Evolutionary conservation across 805 yeast genomes (phyloP), one percentile per base, ranked within the genome.

Genomic region (Saccharomyces jurei): DNA sequence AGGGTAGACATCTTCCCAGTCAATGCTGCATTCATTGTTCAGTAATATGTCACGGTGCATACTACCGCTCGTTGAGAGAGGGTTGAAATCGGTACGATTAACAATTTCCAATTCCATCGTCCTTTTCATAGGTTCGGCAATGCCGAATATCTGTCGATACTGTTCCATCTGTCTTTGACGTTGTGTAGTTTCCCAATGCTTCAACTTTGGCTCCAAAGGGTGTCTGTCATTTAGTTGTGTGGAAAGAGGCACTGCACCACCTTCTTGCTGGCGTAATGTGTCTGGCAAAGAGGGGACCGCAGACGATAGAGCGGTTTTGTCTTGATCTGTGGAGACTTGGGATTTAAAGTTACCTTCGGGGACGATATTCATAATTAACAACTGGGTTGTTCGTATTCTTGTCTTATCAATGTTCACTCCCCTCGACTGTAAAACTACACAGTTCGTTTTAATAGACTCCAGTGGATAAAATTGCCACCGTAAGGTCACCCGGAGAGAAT

Each of bases 1-100:
- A 28, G 77, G 76, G 69, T 91, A 91, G 22, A 92, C 79, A 64
- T 94, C 98, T 64, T 94, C 98, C 97, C 98, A 92, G 63, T 89
- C 97, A 46, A 92, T 74, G 14, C 81, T 71, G 22, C 84, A 71
- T 56, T 94, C 98, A 64, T 81, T 84, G 73, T 88, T 88, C 66
- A 82, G 68, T 55, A 94, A 76, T 52, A 94, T 87, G 65, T 91
- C 96, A 56, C 77, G 79, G 66, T 89, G 96, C 56, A 89, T 55
- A 55, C 79, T 58, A 10, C 62, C 52, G 21, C 55, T 52, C 49
- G 57, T 57, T 81, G 62, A 6, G 83, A 86, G 13, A 6, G 96
- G 96, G 57, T 77, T 82, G 69, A 83, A 83, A 56, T 87, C 89
- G 13, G 87, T 81, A 50, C 77, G 75, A 49, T 82, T 81, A 2